Conservation (phyloP, 192 early-diverging fungal species). For the Oehlia diaphana region DNA sequence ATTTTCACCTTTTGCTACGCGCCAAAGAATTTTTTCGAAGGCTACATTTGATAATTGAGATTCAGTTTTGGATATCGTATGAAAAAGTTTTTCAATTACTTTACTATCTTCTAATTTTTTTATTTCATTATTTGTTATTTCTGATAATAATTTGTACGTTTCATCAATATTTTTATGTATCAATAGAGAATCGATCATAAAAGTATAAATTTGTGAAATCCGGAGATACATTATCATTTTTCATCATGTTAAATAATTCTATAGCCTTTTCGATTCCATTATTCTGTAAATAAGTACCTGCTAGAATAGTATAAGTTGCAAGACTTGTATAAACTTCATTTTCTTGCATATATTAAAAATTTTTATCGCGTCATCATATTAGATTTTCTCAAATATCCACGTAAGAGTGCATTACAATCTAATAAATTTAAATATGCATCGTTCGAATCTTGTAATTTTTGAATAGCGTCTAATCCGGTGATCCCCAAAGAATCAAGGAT, state of each 20-base stretch:
- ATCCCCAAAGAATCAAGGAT: slow-evolving; percentile 21
- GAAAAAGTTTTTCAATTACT: slow-evolving; percentile 1
- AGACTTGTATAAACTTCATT: slow-evolving; percentile 25
- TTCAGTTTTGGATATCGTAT: neutral
- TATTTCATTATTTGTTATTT: slow-evolving; percentile 19
- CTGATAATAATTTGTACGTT: slow-evolving; percentile 25
- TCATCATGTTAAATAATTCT: slow-evolving; percentile 43
- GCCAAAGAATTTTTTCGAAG: slow-evolving; percentile 18
- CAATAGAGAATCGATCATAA: slow-evolving; percentile 16
- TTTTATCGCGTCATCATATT: slow-evolving; percentile 32
- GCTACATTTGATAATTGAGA: neutral
- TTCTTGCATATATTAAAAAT: slow-evolving; percentile 33
- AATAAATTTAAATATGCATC: neutral
- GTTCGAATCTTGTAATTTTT: slow-evolving; percentile 8
- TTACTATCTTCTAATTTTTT: neutral
- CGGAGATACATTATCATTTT: slow-evolving; percentile 21
- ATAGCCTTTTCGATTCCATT: slow-evolving; percentile 29
- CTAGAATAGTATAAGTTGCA: slow-evolving; percentile 40
- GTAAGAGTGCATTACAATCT: slow-evolving; percentile 42
- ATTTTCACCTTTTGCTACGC: neutral
- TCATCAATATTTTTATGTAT: slow-evolving; percentile 5
- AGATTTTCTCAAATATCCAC: slow-evolving; percentile 27
- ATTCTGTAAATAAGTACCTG: slow-evolving; percentile 35
- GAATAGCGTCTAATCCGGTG: slow-evolving; percentile 3
- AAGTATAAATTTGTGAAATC: slow-evolving; percentile 33